Evolutionary conservation across 108 stramenopile genomes (phyloP), one percentile per base, ranked within the genome.

Genomic region (Poteriospumella lacustris): DNA sequence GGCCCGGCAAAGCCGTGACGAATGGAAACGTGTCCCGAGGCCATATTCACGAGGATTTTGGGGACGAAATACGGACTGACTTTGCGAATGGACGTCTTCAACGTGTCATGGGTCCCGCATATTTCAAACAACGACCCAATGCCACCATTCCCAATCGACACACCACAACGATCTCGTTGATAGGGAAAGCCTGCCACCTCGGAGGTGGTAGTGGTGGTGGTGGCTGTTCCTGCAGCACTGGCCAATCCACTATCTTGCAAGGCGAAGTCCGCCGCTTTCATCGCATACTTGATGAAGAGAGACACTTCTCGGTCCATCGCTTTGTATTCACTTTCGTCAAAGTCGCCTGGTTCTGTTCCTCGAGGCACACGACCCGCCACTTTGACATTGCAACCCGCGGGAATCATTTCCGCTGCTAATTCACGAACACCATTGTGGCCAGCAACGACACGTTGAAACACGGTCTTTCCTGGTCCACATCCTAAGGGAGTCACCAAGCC

Each of bases 21-120:
- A 5, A 85, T 84, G 36, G 80, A 58, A 19, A 87, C 85, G 39
- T 94, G 79, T 38, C 92, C 91, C 31, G 93, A 80, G 15, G 97
- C 93, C 15, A 92, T 86, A 84, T 98, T 98, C 19, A 89, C 69
- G 58, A 98, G 86, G 15, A 96, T 85, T 43, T 90, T 92, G 33
- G 97, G 95, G 47, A 98, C 92, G 83, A 98, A 98, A 82, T 92
- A 94, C 0, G 97, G 96, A 12, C 59, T 79, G 42, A 87, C 33
- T 34, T 85, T 73, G 26, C 85, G 80, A 19, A 85, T 84, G 2
- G 95, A 80, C 43, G 85, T 60, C 29, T 56, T 78, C n/a, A 79
- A 56, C 2, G 77, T 80, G 29, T 73, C 68, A 41, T 83, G 60
- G 12, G 91, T 86, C 26, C 81, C 78, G 36, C 76, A 82, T 12